Base-by-base conservation (phyloP, 2,329 filamentous ascomycete genomes). In the Fusarium tricinctum region DNA sequence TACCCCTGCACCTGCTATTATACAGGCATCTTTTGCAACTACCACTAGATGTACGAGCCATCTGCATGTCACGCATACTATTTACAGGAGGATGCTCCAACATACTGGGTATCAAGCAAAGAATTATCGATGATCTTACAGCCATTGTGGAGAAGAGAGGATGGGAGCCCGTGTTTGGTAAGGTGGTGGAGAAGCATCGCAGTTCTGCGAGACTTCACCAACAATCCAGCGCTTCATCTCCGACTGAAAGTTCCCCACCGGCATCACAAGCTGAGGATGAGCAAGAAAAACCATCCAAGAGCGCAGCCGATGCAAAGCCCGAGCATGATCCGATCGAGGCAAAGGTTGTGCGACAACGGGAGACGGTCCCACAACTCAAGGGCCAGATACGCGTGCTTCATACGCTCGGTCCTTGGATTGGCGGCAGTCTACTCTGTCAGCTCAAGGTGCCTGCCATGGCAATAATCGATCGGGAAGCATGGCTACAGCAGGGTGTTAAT, bases 11-110 rank as follows among this genome's bases (percentile, higher is more conserved):
- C 51, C 76, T 89, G 14, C 85, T 98, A 10, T 83, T 97, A 4
- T 97, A 97, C 79, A 86, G 88, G 53, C 86, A 89, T 38, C 85
- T 99, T 2, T 83, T 97, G 2, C 85, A 88, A 9, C 83, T 97
- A 2, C 92, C 94, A 0, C 81, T 95, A 6, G 96, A 99, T 78
- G 89, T 94, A 6, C 89, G 96, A 23, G 90, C 92, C 1, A 81
- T 91, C 6, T 97, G 95, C 78, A 96, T 97, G 89, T 90, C 94
- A 2, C 91, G 95, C 39, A 92, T 98, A 45, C 83, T 97, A 17
- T 92, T 99, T 74, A 91, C 91, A 0, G 96, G 96, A 32, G 93
- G 93, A 3, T 91, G 91, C 47, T 89, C 93, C 8, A 86, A 86
- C 26, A 89, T 97, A 10, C 86, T 94, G 1, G 96, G 96, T 1